Base-by-base conservation (phyloP, 169 alveolate genomes). In the Eimeria acervulina region DNA sequence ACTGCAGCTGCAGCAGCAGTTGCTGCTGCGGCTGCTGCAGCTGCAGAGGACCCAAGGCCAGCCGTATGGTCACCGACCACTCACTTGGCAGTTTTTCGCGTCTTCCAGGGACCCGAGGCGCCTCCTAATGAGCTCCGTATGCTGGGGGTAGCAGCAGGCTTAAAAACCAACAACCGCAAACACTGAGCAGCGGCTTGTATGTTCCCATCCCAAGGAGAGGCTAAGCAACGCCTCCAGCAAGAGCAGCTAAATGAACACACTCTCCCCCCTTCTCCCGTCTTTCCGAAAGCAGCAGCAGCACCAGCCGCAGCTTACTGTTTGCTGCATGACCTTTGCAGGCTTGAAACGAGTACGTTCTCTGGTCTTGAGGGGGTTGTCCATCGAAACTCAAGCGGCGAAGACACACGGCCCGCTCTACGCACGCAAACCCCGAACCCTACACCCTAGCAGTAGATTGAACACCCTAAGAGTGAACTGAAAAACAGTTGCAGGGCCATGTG, bases 121-220 rank as follows among this genome's bases (percentile, higher is more conserved):
- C 81, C 93, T 26, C 28, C 38, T 44, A 21, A 87, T 61, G 23
- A 87, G 93, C 81, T 55, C 93, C 17, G 93, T 61, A 51, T 87
- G 93, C 93, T 87, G 93, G n/a, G 93, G 93, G 40, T 87, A 87
- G 81, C 93, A 87, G 93, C 93, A 87, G 7, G 93, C 93, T 87
- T 81, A 36, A 87, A 44, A 55, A 15, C 28, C 80, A 87, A 51
- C 83, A 63, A 52, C n/a, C 59, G 76, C 72, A 52, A 23, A 31
- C 70, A 52, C 15, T 13, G 91, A 51, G 52, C 0, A 83, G 40
- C 6, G 42, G 83, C 47, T 72, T 12, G 31, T 2, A 72, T 21
- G n/a, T 1, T 17, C 78, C 78, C 31, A 40, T 31, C 26, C 78
- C 17, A 12, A 21, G 42, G 17, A 72, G 31, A 8, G 51, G n/a